phyloP scores from a whole-genome alignment of 805 yeast genomes.

The Sugiyamaella valdiviana region DNA sequence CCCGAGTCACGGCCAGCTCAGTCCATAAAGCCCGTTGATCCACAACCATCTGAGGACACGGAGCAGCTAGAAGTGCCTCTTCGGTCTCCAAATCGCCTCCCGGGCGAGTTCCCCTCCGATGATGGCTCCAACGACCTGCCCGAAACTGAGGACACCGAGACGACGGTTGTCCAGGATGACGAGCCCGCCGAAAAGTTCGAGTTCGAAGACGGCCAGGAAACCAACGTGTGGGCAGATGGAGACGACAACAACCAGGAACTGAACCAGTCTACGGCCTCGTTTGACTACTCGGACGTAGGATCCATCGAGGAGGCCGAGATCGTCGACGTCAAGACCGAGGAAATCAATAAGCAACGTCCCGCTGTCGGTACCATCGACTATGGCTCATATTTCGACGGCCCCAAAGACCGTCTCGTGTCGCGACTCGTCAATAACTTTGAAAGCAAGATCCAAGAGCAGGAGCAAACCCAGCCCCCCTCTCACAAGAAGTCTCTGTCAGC shows the following conservation, averaged over 20 bases:
- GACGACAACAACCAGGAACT: neutral
- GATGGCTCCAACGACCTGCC: no score
- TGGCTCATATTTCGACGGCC: conserved; percentile 12
- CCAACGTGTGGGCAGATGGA: neutral
- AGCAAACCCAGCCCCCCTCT: neutral
- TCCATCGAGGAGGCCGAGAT: neutral
- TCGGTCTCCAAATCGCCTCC: neutral
- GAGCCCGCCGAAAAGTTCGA: neutral
- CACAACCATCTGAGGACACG: neutral
- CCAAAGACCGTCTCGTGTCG: conserved; percentile 14
- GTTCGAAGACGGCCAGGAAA: neutral
- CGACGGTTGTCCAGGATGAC: neutral
- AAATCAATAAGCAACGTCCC: neutral
- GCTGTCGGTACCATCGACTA: conserved; percentile 13
- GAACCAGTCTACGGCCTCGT: neutral
- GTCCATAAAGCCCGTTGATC: no score
- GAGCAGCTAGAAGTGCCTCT: neutral
- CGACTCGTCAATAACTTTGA: conserved; percentile 12
- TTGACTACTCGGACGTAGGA: neutral
- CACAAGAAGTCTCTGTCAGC: neutral
- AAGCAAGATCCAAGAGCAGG: conserved; percentile 5
- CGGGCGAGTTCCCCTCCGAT: neutral
- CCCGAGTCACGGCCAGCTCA: no score
- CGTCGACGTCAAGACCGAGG: neutral
- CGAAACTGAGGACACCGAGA: neutral